Evolutionary conservation across 768 basidiomycete species (phyloP).

Genomic region (Suillus plorans): DNA sequence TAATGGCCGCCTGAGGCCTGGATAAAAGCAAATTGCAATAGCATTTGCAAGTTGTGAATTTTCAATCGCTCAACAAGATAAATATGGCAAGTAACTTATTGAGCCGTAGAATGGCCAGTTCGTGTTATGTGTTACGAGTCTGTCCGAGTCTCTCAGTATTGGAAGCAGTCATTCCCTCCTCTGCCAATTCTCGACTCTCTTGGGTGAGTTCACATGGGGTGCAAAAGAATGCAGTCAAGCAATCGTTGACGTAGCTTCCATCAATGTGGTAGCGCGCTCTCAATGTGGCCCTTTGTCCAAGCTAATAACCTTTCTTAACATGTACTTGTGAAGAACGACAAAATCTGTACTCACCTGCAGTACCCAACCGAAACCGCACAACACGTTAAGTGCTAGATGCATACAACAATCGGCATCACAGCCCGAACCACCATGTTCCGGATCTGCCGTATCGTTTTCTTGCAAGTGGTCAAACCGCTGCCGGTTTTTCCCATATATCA

Average conservation of each 20-base stretch:
- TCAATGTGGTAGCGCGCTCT: conserved; percentile 47
- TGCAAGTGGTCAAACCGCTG: conserved; percentile 34
- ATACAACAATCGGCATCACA: conserved; percentile 18
- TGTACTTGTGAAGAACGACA: background rate
- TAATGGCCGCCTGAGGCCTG: too few relatives aligned
- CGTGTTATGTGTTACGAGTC: background rate
- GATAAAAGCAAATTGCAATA: too few relatives aligned
- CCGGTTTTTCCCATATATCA: conserved; percentile 37
- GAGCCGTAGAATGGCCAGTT: background rate
- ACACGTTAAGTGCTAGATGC: conserved; percentile 10
- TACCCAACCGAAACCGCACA: conserved; percentile 6
- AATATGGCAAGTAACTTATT: too few relatives aligned
- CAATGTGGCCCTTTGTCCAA: conserved; percentile 37
- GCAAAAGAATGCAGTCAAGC: conserved; percentile 41
- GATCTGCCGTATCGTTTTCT: conserved; percentile 32
- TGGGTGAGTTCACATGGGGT: conserved; percentile 49
- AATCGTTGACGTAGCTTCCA: conserved; percentile 44
- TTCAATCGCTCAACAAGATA: background rate
- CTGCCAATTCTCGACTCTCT: conserved; percentile 45
- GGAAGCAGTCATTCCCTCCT: conserved; percentile 34
- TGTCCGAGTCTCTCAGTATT: too few relatives aligned
- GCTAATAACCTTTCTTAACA: conserved; percentile 13
- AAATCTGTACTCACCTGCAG: conserved; percentile 2
- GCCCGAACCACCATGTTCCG: conserved; percentile 32
- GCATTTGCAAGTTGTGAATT: background rate